Base-by-base conservation (phyloP, 768 basidiomycete species). In the Agrocybe pediades region DNA sequence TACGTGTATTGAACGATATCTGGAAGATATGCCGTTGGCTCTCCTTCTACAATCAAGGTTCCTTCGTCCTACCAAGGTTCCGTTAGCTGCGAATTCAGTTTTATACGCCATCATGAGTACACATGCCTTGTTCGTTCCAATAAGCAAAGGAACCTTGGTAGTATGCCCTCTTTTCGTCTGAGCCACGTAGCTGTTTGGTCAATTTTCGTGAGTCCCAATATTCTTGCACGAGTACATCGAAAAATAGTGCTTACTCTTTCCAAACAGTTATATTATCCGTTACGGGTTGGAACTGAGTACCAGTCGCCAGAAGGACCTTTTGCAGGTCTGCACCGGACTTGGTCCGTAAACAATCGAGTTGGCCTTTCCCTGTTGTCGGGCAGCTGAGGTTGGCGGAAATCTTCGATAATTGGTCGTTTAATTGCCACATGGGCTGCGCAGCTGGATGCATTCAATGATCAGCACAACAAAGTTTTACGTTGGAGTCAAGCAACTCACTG, bases 221-320 rank as follows among this genome's bases (percentile, higher is more conserved):
- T 36, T 33, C 17, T 17, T 27, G 17, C 16, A 19, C 48, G 15
- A 43, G 29, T 9, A 29, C 26, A 33, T n/a, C 11, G 36, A 27
- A 39, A 16, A 27, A 30, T 29, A 15, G 25, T 17, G 19, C 64
- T 4, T 44, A 71, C 70, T 70, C 70, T 63, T 68, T 69, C 62
- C 65, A 70, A 33, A 71, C 56, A 7, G 68, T 70, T 25, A 71
- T 54, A 50, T 69, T 68, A 53, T 71, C 70, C 1, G 66, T 68
- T 1, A 69, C 70, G 23, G 70, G 70, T 48, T 71, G 70, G 54
- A 71, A 69, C 49, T 71, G 68, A 3, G 67, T 61, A 9, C 66
- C 67, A 26, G 68, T 70, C 19, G 59, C 57, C 6, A 71, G 29
- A 9, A 69, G 49, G 6, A 60, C 57, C 41, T 61, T 51, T 46